Evolutionary conservation across 495 filamentous ascomycete genomes (phyloP).

Genomic region (Annulohypoxylon moriforme): DNA sequence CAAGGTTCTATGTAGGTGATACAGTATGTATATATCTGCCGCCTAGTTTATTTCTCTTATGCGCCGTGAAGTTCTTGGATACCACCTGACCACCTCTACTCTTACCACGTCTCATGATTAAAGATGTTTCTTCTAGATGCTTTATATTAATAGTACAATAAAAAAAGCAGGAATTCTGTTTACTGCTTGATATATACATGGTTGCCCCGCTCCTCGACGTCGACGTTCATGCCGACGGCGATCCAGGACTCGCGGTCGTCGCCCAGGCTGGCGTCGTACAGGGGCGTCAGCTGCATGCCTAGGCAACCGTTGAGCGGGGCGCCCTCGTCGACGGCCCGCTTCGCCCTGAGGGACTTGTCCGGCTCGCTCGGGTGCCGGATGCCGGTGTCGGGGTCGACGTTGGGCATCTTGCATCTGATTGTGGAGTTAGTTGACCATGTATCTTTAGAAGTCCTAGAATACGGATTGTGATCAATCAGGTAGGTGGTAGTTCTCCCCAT

Average conservation of each 20-base stretch:
- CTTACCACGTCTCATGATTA: not conserved
- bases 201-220: constrained; percentile 52
- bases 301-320: constrained; percentile 76
- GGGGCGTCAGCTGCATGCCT: constrained; percentile 84
- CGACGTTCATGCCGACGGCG: constrained; percentile 58
- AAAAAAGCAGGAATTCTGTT: not conserved
- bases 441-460: not conserved
- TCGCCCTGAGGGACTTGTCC: constrained; percentile 73
- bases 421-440: constrained; percentile 35
- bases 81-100: not conserved
- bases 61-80: not conserved
- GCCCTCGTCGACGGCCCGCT: constrained; percentile 79
- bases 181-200: constrained; percentile 57
- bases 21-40: not conserved
- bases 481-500: not conserved
- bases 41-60: not conserved
- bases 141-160: not conserved
- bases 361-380: constrained; percentile 77
- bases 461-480: not conserved
- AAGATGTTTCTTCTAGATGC: not conserved
- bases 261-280: constrained; percentile 53
- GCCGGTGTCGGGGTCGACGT: constrained; percentile 81
- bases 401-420: constrained; percentile 80
- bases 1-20: too few relatives aligned
- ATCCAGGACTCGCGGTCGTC: constrained; percentile 54